Evolutionary conservation across 352 stramenopile species (phyloP).

Genomic region (Phytophthora europaea): DNA sequence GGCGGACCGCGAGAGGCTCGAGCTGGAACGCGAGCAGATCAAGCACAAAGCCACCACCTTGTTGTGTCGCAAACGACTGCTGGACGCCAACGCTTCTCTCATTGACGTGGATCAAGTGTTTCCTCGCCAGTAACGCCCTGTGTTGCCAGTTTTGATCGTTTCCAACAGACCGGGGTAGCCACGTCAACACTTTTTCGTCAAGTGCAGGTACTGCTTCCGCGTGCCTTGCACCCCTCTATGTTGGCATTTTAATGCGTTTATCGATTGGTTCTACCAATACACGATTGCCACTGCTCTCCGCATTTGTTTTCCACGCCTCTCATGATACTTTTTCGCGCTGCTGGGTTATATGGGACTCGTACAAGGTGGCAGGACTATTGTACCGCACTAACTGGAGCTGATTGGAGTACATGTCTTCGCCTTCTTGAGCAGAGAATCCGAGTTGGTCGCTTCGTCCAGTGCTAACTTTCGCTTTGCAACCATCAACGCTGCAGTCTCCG

Average conservation of each 20-base stretch:
- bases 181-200: background rate
- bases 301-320: constrained; percentile 21
- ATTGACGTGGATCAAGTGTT: constrained; percentile 38
- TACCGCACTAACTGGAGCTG: constrained; percentile 60
- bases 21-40: constrained; percentile 52
- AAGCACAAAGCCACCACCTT: constrained; percentile 41
- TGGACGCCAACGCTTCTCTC: constrained; percentile 40
- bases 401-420: constrained; percentile 76
- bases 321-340: constrained; percentile 33
- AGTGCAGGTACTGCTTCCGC: background rate
- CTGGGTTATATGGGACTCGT: constrained; percentile 34
- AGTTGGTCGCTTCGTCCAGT: constrained; percentile 54
- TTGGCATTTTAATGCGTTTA: constrained; percentile 50
- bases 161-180: background rate
- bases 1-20: constrained; percentile 38
- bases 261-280: constrained; percentile 45
- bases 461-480: constrained; percentile 73
- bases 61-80: constrained; percentile 42
- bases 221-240: constrained; percentile 46
- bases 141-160: constrained; percentile 12
- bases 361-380: constrained; percentile 20
- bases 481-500: constrained; percentile 31
- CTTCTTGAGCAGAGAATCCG: constrained; percentile 80
- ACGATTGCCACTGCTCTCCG: constrained; percentile 26
- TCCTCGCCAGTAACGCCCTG: constrained; percentile 20